Evolutionary conservation across 805 yeast species (phyloP), one percentile per base, ranked within the genome.

Genomic region (Pachysolen tannophilus): DNA sequence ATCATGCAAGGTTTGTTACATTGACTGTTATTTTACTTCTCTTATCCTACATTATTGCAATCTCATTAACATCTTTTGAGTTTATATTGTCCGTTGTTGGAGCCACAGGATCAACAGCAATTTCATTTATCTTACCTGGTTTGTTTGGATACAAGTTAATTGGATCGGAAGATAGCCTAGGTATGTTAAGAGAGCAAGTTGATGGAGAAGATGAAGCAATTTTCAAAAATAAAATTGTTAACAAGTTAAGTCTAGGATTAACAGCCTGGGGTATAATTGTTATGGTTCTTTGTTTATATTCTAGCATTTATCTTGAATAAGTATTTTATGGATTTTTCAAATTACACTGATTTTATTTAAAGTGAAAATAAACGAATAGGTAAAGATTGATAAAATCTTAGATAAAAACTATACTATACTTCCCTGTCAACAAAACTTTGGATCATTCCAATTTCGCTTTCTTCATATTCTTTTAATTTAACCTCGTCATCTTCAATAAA

Each of bases 31-130:
- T 57, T 0, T 59, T 82, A 26, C 56, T 76, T 4, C 3, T 64
- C 0, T 42, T 53, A 3, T 67, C 81, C 1, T 82, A 80, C 47
- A 39, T 65, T 1, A 55, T 75, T 11, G 85, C 94, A 0, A 53
- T 76, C 1, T 54, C 73, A 8, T 69, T 82, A 8, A 60, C 66
- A 1, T 78, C 85, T 0, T 74, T 82, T 49, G 88, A 81, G 35
- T 66, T 72, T 24, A 82, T 82, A 4, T 56, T 82, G 32, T 75
- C 90, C 1, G 59, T 82, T 34, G 87, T 82, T 8, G 94, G 94
- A 3, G 81, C 88, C 5, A 82, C 92, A 0, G 94, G 94, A 0
- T 82, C 88, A 4, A 83, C 88, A 0, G 64, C 85, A 18, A 82
- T 82, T 33, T 76, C 86, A 17, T 82, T 82, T 53, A 80, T 81